Conservation (phyloP, 495 filamentous ascomycete species). For the Daldinia concentrica region DNA sequence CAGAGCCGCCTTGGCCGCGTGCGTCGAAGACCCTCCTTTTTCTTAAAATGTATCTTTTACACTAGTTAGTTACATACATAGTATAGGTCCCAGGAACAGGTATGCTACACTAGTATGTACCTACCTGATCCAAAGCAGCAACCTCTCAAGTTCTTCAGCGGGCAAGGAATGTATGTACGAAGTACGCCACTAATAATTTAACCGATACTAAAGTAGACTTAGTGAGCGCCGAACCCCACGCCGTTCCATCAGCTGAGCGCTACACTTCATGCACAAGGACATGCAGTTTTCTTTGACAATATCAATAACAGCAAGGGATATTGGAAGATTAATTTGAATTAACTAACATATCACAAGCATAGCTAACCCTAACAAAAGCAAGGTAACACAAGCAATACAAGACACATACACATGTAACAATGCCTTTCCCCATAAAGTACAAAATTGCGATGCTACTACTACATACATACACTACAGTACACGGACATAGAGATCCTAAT, state of each 20-base stretch:
- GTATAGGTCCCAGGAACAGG: not conserved
- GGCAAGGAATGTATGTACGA: not conserved
- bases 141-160: not conserved
- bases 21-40: not conserved
- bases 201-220: not conserved
- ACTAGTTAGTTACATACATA: too few species aligned
- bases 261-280: not conserved
- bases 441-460: not conserved
- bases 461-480: too few species aligned
- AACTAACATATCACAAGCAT: not conserved
- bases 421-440: not conserved
- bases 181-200: not conserved
- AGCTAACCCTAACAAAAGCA: not conserved
- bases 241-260: not conserved
- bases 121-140: not conserved
- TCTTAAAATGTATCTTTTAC: not conserved
- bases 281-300: not conserved
- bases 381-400: not conserved
- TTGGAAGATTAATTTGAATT: too few species aligned
- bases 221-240: not conserved
- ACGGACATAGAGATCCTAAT: not conserved
- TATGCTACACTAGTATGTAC: not conserved
- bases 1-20: slow-evolving; percentile 5
- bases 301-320: not conserved
- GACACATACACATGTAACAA: not conserved